Evolutionary conservation across 1,284 basidiomycete species (phyloP).

Genomic region (Microbotryum violaceum): DNA sequence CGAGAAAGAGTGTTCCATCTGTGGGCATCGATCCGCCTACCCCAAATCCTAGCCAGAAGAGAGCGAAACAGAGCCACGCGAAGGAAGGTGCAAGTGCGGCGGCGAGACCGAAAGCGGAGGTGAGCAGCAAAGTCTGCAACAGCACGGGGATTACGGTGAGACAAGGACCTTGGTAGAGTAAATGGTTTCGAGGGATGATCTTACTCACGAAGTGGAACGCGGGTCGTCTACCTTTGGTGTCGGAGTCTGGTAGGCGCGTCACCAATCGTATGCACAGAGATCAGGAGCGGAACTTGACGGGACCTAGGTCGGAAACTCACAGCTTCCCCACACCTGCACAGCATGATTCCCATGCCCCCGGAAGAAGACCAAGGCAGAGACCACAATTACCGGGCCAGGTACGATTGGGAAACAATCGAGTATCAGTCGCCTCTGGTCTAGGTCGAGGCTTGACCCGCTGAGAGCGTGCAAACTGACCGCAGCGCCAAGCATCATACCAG

Average conservation of each 20-base stretch:
- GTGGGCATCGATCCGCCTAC: conserved; percentile 82
- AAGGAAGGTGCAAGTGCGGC: conserved; percentile 72
- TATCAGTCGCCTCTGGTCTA: too few relatives aligned
- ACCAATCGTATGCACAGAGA: too few relatives aligned
- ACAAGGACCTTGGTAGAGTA: too few relatives aligned
- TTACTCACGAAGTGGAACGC: conserved; percentile 65
- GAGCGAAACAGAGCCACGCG: conserved; percentile 58
- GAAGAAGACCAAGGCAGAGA: not conserved
- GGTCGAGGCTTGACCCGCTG: too few relatives aligned
- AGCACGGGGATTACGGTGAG: too few relatives aligned
- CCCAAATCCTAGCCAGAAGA: conserved; percentile 84
- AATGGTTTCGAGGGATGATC: too few relatives aligned
- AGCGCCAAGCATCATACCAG: conserved; percentile 94
- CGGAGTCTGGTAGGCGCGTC: conserved; percentile 48
- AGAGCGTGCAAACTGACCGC: conserved; percentile 39
- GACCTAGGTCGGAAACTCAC: conserved; percentile 40
- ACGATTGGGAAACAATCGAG: not conserved
- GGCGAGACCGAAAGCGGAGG: conserved; percentile 77
- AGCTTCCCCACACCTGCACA: conserved; percentile 68
- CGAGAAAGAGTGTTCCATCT: conserved; percentile 86
- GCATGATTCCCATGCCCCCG: too few relatives aligned
- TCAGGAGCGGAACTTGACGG: too few relatives aligned
- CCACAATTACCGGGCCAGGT: not conserved
- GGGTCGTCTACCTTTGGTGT: conserved; percentile 59
- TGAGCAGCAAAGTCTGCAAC: conserved; percentile 67